Evolutionary conservation across 257 asterid genomes (phyloP).

Genomic region (Parsonsia alboflavescens): DNA sequence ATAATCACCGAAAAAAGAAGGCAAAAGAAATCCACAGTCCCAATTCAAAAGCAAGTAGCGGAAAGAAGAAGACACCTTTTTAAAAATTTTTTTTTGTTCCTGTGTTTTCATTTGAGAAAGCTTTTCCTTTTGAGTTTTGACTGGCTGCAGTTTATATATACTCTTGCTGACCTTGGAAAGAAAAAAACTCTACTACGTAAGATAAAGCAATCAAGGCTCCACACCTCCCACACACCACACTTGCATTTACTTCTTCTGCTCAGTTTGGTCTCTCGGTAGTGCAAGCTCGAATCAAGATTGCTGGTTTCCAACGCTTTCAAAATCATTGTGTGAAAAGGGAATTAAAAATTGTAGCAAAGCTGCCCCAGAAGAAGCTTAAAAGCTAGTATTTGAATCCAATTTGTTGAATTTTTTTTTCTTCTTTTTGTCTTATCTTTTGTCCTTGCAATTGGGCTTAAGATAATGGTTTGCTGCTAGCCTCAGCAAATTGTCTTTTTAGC

Average conservation of each 20-base stretch:
- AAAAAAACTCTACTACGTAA: constrained; percentile 17
- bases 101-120: no score
- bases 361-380: no score
- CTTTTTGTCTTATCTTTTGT: no score
- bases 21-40: neutral
- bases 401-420: constrained; percentile 15
- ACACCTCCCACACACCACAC: neutral
- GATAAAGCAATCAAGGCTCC: neutral
- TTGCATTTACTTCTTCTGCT: neutral
- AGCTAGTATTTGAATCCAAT: constrained; percentile 2
- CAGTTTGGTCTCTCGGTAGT: neutral
- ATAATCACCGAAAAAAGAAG: neutral
- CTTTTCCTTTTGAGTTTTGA: constrained; percentile 12
- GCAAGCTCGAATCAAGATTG: neutral
- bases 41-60: neutral
- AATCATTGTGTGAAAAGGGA: neutral
- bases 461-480: neutral
- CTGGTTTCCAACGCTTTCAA: neutral
- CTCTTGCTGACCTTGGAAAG: constrained; percentile 15
- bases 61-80: constrained; percentile 25
- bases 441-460: neutral
- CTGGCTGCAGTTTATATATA: constrained; percentile 19
- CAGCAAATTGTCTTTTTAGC: constrained; percentile 1
- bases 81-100: neutral
- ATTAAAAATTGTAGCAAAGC: neutral